A percentile compares a stretch with the other conserved stretches of the same genome.
These are phyloP conservation scores for Musa beccarii DNA, from an alignment of 176 grass and related monocot species.

Conservation along the genomic window DNA sequence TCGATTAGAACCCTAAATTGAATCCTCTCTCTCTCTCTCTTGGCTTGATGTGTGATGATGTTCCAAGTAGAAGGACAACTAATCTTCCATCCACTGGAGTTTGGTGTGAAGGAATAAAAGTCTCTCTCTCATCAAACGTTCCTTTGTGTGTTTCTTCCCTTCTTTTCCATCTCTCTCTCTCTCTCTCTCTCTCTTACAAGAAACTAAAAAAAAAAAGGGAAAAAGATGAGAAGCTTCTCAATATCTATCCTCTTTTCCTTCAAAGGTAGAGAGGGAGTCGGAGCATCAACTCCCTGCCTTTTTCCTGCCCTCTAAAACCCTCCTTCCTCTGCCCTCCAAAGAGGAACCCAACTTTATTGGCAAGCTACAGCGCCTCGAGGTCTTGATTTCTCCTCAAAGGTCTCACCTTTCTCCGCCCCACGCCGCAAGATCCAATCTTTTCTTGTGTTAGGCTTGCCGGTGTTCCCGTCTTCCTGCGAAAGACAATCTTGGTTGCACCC, in stretches of 20 bases:
- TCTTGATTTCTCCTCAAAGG: background rate
- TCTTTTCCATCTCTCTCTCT: background rate
- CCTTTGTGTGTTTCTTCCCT: background rate
- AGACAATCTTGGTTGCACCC: background rate
- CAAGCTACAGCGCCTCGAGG: background rate
- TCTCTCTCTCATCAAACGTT: background rate
- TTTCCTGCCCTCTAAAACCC: background rate
- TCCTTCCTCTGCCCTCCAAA: background rate
- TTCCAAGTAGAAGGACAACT: background rate
- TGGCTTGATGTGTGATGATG: background rate
- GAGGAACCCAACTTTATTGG: background rate
- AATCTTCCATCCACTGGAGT: background rate
- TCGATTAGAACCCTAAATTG: too few relatives aligned
- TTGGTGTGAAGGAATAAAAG: background rate
- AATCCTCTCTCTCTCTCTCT: constrained; percentile 2
- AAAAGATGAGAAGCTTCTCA: background rate
- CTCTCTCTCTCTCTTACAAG: background rate
- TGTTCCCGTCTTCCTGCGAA: background rate
- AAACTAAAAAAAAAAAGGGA: background rate
- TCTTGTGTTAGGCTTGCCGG: background rate
- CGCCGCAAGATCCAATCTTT: background rate
- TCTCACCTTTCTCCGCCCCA: background rate
- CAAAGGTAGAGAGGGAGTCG: background rate
- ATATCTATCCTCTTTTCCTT: background rate
- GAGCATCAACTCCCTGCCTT: background rate